Percentiles rank a stretch among this genome's conserved stretches.
These are phyloP conservation scores for Nymphaea thermarum DNA, from an alignment of 164 flowering plant genomes.

Conservation along the genomic window DNA sequence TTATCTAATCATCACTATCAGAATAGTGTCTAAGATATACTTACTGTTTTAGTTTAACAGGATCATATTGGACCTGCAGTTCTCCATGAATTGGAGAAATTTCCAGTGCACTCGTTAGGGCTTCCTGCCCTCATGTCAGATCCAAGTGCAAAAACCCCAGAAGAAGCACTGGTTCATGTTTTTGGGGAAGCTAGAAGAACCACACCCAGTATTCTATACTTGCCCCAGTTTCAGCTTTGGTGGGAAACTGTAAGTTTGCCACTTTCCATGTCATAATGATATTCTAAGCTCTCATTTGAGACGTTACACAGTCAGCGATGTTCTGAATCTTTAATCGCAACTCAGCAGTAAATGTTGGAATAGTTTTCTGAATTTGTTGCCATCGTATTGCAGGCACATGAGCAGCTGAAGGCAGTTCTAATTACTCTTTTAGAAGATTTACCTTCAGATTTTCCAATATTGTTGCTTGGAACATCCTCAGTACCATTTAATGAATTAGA, in stretches of 20 bases:
- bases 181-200: conserved; percentile 99
- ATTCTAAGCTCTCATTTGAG: too few species aligned
- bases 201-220: conserved; percentile 82
- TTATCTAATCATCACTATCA: not conserved
- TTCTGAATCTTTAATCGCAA: conserved; percentile 4
- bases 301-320: not conserved
- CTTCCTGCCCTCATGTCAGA: conserved; percentile 97
- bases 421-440: conserved; percentile 75
- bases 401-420: conserved; percentile 88
- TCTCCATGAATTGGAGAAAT: conserved; percentile 94
- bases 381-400: conserved; percentile 63
- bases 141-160: conserved; percentile 98
- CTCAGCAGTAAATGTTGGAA: too few species aligned
- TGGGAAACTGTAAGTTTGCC: conserved; percentile 82
- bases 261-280: not conserved
- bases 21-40: conserved; percentile 28
- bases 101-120: conserved; percentile 96
- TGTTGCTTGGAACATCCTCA: conserved; percentile 70
- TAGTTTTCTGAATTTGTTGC: too few species aligned
- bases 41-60: conserved; percentile 67
- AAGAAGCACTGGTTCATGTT: conserved; percentile 95
- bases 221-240: conserved; percentile 93
- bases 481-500: conserved; percentile 30
- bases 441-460: conserved; percentile 79
- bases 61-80: conserved; percentile 99